Evolutionary conservation across 345 rosid genomes (phyloP), one percentile per base, ranked within the genome.

Genomic region (Zanthoxylum bungeanum): DNA sequence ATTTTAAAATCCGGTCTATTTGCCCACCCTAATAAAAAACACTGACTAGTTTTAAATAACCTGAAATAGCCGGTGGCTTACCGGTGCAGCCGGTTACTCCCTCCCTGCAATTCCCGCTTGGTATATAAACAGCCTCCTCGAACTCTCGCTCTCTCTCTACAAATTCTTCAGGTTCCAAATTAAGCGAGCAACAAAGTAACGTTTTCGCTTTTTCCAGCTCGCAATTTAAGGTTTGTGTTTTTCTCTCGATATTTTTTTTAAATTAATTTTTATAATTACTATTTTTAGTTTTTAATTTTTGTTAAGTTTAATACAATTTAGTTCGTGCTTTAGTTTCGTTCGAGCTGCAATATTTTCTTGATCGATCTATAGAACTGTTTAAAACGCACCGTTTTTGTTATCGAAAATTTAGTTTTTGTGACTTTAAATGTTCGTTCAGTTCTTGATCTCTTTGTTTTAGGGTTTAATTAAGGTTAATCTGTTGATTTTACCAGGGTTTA

Each of bases 61-160:
- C 69, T 9, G 51, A 27, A 12, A 64, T 21, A 52, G 71, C 72
- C 81, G 67, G 80, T 76, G 28, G 22, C 22, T 40, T 44, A 77
- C 87, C 42, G 64, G 59, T 73, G 78, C 78, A 70, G 82, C 85
- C 81, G 76, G 86, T 82, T 60, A 62, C 77, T 75, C 77, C 74
- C 11, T 46, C 71, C 21, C 71, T 49, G 66, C 72, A 68, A 73
- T 79, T 79, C 87, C 87, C 91, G 89, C 87, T 87, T 69, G 82
- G 64, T 76, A 85, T 81, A 81, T 68, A 82, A 72, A 30, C 77
- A 58, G 73, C 79, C 77, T 68, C 70, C 80, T 81, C 70, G 36
- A 49, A 10, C 64, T 57, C 49, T 47, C 66, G 61, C 68, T 60
- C 47, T 70, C 68, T 60, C 40, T 17, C 56, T 66, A n/a, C 53